Evolutionary conservation across 768 basidiomycete species (phyloP).

Genomic region (Ephemerocybe angulata): DNA sequence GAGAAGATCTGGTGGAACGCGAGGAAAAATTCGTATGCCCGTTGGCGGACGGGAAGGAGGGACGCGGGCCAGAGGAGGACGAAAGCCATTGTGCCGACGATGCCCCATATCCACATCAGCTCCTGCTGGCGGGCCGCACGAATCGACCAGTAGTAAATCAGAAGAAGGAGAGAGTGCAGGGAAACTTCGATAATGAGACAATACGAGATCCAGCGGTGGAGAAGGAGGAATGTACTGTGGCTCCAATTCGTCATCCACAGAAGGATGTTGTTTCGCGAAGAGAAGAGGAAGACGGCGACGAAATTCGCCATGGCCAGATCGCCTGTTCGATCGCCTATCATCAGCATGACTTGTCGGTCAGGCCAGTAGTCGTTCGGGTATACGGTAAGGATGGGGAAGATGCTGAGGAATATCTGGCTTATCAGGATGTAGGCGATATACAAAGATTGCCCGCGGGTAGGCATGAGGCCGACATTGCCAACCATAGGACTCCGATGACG

Average conservation of each 20-base stretch:
- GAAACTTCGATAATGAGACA: slow-evolving; percentile 10
- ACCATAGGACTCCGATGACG: slow-evolving; percentile 4
- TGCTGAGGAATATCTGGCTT: slow-evolving; percentile 8
- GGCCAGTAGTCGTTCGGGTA: slow-evolving; percentile 7
- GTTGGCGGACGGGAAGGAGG: slow-evolving; percentile 44
- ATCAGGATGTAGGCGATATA: slow-evolving; percentile 10
- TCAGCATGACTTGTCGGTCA: neutral
- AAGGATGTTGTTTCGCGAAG: slow-evolving; percentile 11
- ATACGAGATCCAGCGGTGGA: slow-evolving; percentile 12
- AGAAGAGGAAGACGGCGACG: slow-evolving; percentile 12
- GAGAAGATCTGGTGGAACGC: slow-evolving; percentile 42
- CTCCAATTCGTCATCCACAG: slow-evolving; percentile 14
- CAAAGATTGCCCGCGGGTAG: slow-evolving; percentile 9
- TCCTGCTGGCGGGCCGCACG: slow-evolving; percentile 1
- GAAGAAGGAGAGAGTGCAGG: slow-evolving; percentile 7
- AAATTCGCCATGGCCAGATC: slow-evolving; percentile 11
- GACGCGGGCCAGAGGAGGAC: slow-evolving; percentile 28
- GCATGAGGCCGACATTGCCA: slow-evolving; percentile 6
- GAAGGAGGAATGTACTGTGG: slow-evolving; percentile 11
- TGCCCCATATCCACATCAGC: slow-evolving; percentile 12
- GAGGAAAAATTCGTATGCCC: slow-evolving; percentile 51
- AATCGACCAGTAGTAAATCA: neutral
- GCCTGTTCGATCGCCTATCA: slow-evolving; percentile 9
- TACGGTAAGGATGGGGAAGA: slow-evolving; percentile 7
- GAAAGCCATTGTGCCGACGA: slow-evolving; percentile 11